Base-by-base conservation (phyloP, 805 yeast genomes). In the Candida pseudoglaebosa region DNA sequence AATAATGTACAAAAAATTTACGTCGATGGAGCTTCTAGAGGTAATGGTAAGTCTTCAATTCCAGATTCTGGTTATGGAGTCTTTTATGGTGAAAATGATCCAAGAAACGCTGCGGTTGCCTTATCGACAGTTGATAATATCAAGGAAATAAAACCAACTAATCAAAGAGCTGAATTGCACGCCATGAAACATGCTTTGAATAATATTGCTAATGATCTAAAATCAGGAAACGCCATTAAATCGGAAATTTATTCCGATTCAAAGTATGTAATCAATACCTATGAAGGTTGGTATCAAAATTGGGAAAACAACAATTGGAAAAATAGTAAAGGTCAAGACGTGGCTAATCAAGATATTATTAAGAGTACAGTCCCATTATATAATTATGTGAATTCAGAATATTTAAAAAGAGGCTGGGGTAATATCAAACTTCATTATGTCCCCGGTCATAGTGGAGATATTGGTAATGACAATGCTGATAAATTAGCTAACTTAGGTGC, bases 391-490 rank as follows among this genome's bases (percentile, higher is more conserved):
- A 64, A 70, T 24, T 41, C 49, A 0, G 57, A 58, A 32, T 74
- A 73, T 40, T 36, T 43, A 10, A n/a, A 44, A 0, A 54, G 54
- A 36, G 22, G 67, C 54, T 61, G 65, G 48, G 66, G 64, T 1
- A 39, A 57, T 0, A 62, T 86, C 18, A 53, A 59, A 4, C 53
- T 88, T 19, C 57, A 53, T 4, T 79, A 91, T 66, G 91, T 87
- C 4, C 67, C 62, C 41, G 96, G 91, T 0, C 96, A 90, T 56
- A 58, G 68, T 13, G 90, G 86, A 1, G 60, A 65, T 26, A 56
- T 51, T 9, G 96, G 96, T 0, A 90, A 89, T 53, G 88, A 80
- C 43, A 66, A 55, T 52, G 96, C 96, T 0, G 96, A 89, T 54
- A 53, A 52, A 35, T 62, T 89, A 34, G 96, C 96, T 2, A 81